Evolutionary conservation across 2,329 filamentous ascomycete species (phyloP), one percentile per base, ranked within the genome.

Genomic region (Pyrenophora seminiperda): DNA sequence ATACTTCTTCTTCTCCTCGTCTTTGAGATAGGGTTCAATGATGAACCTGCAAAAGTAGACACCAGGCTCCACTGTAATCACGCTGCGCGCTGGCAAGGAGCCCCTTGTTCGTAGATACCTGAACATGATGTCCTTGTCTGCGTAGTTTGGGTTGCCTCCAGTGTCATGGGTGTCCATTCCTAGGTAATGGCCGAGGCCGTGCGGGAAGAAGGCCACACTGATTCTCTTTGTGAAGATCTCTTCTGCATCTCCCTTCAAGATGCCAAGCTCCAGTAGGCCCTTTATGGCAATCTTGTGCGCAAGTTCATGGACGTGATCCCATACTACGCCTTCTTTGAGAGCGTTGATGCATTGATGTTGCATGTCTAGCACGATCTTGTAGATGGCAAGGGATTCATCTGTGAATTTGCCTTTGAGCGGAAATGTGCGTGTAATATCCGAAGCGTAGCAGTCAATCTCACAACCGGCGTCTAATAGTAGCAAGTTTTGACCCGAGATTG

Each of bases 51-150:
- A 87, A 73, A 92, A 92, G 72, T 92, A 92, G 31, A 87, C 86
- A 15, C 94, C 94, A 10, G 94, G 94, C 77, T 99, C 94, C 31
- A 97, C 93, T 0, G 94, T 99, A 44, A 99, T 86, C 18, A 99
- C 90, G 41, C 87, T 87, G 6, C 89, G 88, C 0, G 85, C 87
- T 0, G 91, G 90, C 39, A 97, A 73, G 17, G 76, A 81, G 10
- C 89, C 87, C 44, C 94, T 80, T 31, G 96, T 86, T 36, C 94
- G 81, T 53, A 99, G 77, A 68, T 97, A 97, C 44, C 85, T 82
- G 76, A 97, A 97, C 81, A 97, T 84, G 29, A 83, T 78, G 70
- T 99, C 92, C 52, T 82, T 77, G 68, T 99, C 94, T 7, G 65
- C 66, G 60, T 79, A 79, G 56, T 80, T 75, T 1, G 78, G 70